Conservation (phyloP, 1,284 basidiomycete species). For the Cryptococcus sp. region DNA sequence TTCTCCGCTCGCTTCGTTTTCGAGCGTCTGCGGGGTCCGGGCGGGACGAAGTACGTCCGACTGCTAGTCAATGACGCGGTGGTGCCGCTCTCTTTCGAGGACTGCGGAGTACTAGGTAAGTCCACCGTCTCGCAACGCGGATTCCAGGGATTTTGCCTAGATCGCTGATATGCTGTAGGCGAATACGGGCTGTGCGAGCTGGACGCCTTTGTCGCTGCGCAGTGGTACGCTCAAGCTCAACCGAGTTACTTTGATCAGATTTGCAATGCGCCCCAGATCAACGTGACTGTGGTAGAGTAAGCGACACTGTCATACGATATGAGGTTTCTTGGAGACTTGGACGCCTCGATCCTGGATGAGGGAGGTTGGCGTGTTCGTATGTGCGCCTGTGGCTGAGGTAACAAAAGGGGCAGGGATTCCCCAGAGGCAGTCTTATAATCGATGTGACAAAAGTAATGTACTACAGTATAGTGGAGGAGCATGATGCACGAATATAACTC, state of each 20-base stretch:
- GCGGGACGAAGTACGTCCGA: conserved; percentile 25
- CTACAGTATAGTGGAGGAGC: no score
- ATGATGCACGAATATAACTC: no score
- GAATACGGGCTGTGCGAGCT: conserved; percentile 26
- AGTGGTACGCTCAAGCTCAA: conserved; percentile 18
- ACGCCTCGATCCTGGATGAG: no score
- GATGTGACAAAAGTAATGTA: no score
- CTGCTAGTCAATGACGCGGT: conserved; percentile 39
- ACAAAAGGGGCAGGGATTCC: no score
- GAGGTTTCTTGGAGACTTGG: no score
- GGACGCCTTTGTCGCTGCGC: conserved; percentile 27
- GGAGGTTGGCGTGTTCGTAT: no score
- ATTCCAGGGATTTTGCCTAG: no score
- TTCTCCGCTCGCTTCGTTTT: conserved; percentile 31
- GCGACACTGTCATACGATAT: no score
- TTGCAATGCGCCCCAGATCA: conserved; percentile 9
- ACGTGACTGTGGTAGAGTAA: conserved; percentile 3
- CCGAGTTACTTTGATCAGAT: conserved; percentile 15
- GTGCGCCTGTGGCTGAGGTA: no score
- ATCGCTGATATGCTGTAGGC: neutral
- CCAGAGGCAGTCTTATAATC: no score
- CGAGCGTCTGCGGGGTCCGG: conserved; percentile 23
- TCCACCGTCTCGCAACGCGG: neutral
- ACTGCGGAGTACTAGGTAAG: conserved; percentile 17
- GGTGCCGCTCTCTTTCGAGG: conserved; percentile 15